phyloP scores from a whole-genome alignment of 257 asterid species.

The Solanum chmielewskii region DNA sequence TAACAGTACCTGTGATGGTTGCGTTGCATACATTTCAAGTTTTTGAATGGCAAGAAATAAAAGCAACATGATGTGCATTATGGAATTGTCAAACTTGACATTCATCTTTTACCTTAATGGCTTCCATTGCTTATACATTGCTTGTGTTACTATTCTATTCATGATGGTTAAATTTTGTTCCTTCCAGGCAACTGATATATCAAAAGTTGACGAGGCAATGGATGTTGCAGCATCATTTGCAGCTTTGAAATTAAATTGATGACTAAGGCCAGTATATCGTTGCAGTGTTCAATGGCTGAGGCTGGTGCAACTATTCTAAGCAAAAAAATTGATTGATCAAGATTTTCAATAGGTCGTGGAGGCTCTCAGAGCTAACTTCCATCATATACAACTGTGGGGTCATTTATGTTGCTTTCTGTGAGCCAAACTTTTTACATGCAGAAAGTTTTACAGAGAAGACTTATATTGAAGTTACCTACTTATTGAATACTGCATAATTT shows the following conservation, averaged over 20 bases:
- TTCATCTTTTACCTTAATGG: background rate
- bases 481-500: background rate
- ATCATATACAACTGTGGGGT: background rate
- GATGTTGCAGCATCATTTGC: slow-evolving; percentile 80
- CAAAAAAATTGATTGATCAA: background rate
- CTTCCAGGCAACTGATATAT: slow-evolving; percentile 49
- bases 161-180: background rate
- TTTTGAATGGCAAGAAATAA: background rate
- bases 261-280: background rate
- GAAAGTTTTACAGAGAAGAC: background rate
- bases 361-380: background rate
- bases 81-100: background rate
- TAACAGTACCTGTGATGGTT: background rate
- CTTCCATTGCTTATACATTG: background rate
- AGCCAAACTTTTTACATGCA: background rate
- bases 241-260: slow-evolving; percentile 55
- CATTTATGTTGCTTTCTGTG: background rate
- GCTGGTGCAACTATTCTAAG: background rate
- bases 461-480: background rate
- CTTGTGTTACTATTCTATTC: background rate
- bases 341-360: background rate
- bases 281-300: background rate
- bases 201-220: slow-evolving; percentile 49
- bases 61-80: background rate
- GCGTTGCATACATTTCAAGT: background rate